Base-by-base conservation (phyloP, 371 early-diverging fungal genomes). In the Capillidium rhysosporum region DNA sequence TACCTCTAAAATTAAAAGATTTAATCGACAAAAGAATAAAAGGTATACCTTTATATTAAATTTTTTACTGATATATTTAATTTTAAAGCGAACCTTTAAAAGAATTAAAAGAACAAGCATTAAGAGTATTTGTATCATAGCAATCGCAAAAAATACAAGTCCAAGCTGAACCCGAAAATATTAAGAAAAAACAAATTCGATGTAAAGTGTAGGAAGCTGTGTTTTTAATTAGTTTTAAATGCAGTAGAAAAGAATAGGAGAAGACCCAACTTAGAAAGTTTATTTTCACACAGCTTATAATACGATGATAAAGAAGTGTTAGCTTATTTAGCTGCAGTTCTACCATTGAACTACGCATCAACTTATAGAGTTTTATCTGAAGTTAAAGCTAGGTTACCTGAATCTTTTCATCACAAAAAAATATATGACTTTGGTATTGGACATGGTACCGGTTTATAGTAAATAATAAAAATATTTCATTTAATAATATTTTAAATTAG, bases 351-450 rank as follows among this genome's bases (percentile, higher is more conserved):
- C 0, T 92, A 75, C 58, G 86, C 76, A 24, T 81, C 80, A 0
- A 61, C 75, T 1, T 59, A 55, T 47, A 82, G 80, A 59, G 81
- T 89, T 3, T 61, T 90, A 48, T 44, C 43, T 7, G 89, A 92
- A 59, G 52, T 86, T 2, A 49, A 62, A 1, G 59, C 48, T 9
- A 65, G 86, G 29, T 39, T 81, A 1, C 75, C 84, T 1, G 68
- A 66, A 18, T n/a, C n/a, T n/a, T 76, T 84, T 56, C 45, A 59
- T 1, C 89, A 90, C 0, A 63, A 49, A 23, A 66, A 66, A 0
- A 64, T 87, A 25, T 56, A 89, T 46, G 92, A 92, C 64, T 86
- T 89, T 61, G 92, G 89, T 20, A 77, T 79, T 0, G 92, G 92
- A 1, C 89, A 90, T 3, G 92, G 85, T 25, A 84, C 89, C 3